Percentiles rank a stretch among this genome's conserved stretches.
phyloP scores from a whole-genome alignment of 2,329 filamentous ascomycete genomes.

The Monilinia fructicola region DNA sequence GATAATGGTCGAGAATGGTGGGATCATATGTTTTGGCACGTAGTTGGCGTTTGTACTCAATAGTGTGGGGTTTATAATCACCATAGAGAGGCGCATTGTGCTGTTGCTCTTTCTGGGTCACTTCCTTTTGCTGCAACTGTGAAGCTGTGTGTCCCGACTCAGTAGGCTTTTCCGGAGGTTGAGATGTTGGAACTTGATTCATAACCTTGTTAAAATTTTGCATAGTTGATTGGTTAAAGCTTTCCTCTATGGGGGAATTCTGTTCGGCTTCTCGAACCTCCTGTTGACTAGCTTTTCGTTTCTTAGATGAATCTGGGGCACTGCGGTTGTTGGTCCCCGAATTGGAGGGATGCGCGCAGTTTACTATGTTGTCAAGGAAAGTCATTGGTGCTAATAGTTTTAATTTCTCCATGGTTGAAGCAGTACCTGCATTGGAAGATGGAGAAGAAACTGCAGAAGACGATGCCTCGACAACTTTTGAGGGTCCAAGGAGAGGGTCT shows the following conservation, averaged over 20 bases:
- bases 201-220: not conserved
- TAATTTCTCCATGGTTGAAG: not conserved
- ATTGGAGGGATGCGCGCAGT: not conserved
- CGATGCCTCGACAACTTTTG: not conserved
- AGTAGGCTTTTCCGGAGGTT: too few species aligned
- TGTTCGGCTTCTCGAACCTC: not conserved
- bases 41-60: constrained; percentile 22
- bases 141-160: not conserved
- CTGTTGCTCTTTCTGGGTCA: not conserved
- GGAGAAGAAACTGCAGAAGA: not conserved
- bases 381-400: not conserved
- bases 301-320: not conserved
- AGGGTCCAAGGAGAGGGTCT: too few species aligned
- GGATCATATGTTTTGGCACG: constrained; percentile 20
- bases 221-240: not conserved
- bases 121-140: not conserved
- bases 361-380: not conserved
- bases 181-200: not conserved
- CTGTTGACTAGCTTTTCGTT: not conserved
- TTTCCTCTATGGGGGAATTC: not conserved
- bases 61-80: constrained; percentile 18
- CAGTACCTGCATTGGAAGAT: not conserved
- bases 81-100: constrained; percentile 16
- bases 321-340: not conserved
- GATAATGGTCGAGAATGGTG: constrained; percentile 24